A percentile compares a stretch with the other conserved stretches of the same genome.
phyloP scores from a whole-genome alignment of 345 rosid genomes.

The Arabidopsis thaliana region TAIR10.1 NC_003074.8:13033001-13033500 shows the following conservation, averaged over 20 bases:
- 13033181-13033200: background rate
- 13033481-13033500: background rate
- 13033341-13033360: background rate
- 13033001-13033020: background rate
- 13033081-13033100: slow-evolving; percentile 17
- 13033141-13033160: background rate
- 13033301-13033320: background rate
- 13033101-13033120: slow-evolving; percentile 4
- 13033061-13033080: slow-evolving; percentile 38
- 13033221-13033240: background rate
- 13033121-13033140: background rate
- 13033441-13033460: too few species aligned
- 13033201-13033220: too few species aligned
- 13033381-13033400: too few species aligned
- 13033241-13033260: background rate
- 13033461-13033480: too few species aligned
- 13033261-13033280: background rate
- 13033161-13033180: too few species aligned
- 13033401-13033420: too few species aligned
- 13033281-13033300: background rate
- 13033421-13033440: too few species aligned
- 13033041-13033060: slow-evolving; percentile 35
- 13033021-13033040: background rate
- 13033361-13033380: slow-evolving; percentile 8
- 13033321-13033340: slow-evolving; percentile 4